phyloP scores from a whole-genome alignment of 2,329 filamentous ascomycete genomes.

The Cytospora mali region DNA sequence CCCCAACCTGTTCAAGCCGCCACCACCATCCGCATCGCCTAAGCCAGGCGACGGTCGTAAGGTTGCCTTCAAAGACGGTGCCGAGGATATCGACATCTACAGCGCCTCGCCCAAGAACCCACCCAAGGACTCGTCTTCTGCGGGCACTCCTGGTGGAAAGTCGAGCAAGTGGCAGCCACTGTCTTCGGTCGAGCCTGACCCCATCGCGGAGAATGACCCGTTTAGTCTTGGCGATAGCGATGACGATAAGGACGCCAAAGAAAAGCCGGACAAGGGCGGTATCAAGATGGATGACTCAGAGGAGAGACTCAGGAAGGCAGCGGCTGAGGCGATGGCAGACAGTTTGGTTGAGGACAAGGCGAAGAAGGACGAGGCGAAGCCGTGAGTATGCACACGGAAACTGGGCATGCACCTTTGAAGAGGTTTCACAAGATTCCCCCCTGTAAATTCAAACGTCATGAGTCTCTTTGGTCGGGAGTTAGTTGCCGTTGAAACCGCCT shows the following conservation, averaged over 20 bases:
- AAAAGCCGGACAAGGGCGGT: conserved; percentile 54
- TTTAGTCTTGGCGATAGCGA: conserved; percentile 97
- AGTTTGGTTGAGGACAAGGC: conserved; percentile 51
- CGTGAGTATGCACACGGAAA: conserved; percentile 36
- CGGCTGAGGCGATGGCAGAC: conserved; percentile 62
- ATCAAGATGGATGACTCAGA: conserved; percentile 50
- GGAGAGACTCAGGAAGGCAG: conserved; percentile 67
- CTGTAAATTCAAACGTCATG: background rate
- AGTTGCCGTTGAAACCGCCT: background rate
- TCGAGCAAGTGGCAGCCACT: conserved; percentile 97
- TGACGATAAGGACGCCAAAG: conserved; percentile 81
- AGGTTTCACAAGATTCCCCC: background rate
- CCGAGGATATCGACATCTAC: conserved; percentile 81
- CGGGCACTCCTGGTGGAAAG: conserved; percentile 54
- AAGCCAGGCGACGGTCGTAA: conserved; percentile 52
- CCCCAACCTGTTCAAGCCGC: conserved; percentile 77
- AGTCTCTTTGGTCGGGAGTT: conserved; percentile 1
- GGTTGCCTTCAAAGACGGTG: conserved; percentile 61
- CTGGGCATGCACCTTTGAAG: background rate
- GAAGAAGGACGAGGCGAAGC: conserved; percentile 35
- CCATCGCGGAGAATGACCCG: conserved; percentile 88
- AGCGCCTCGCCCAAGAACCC: conserved; percentile 61
- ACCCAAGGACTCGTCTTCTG: conserved; percentile 49
- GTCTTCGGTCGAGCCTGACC: conserved; percentile 79
- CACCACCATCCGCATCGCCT: conserved; percentile 55